phyloP scores from a whole-genome alignment of 192 early-diverging fungal species.

The Obelidium mucronatum region DNA sequence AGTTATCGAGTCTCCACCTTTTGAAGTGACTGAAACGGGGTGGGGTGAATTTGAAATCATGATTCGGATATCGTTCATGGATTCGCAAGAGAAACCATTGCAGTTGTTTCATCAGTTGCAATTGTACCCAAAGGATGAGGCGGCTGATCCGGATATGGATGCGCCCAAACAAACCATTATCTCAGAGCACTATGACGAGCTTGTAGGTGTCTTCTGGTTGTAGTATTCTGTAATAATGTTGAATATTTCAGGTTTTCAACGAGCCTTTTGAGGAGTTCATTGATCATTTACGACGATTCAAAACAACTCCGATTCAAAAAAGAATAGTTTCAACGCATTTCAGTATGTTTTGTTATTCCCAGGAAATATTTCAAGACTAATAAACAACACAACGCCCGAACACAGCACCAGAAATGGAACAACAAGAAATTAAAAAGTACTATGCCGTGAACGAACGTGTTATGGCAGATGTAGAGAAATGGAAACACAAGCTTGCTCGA shows the following conservation, averaged over 20 bases:
- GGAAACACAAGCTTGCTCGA: constrained; percentile 37
- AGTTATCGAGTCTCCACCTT: constrained; percentile 85
- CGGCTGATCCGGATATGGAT: constrained; percentile 45
- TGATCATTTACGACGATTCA: constrained; percentile 61
- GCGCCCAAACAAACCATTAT: constrained; percentile 73
- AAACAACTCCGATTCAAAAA: constrained; percentile 53
- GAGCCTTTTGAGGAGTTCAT: constrained; percentile 83
- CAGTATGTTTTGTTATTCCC: constrained; percentile 1
- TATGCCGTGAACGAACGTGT: constrained; percentile 68
- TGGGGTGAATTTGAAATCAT: constrained; percentile 99
- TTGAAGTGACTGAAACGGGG: constrained; percentile 93
- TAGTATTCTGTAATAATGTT: neutral
- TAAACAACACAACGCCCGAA: neutral
- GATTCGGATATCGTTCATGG: constrained; percentile 89
- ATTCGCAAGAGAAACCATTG: constrained; percentile 79
- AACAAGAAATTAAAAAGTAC: constrained; percentile 71
- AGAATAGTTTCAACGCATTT: constrained; percentile 32
- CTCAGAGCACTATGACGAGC: constrained; percentile 82
- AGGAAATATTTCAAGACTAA: constrained; percentile 40
- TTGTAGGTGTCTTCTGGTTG: constrained; percentile 58
- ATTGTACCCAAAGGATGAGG: constrained; percentile 83
- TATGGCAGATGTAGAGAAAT: constrained; percentile 58
- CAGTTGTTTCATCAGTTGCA: constrained; percentile 89
- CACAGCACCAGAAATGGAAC: constrained; percentile 63
- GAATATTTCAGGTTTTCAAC: constrained; percentile 68